Evolutionary conservation across 2,329 filamentous ascomycete genomes (phyloP).

Genomic region (Fusarium tuaranense): DNA sequence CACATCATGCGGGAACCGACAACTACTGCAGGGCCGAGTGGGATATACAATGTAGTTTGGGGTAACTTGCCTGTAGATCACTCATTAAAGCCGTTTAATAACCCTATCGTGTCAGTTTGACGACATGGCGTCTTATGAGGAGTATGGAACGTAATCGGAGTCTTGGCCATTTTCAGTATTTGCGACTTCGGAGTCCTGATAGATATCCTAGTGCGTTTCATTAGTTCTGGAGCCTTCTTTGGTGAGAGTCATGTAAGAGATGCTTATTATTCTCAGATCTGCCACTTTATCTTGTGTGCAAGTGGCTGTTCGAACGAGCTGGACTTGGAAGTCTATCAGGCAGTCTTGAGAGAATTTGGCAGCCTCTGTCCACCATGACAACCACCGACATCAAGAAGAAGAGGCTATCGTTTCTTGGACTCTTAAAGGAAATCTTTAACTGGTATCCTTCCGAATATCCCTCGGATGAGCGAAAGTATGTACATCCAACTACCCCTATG

Average conservation of each 20-base stretch:
- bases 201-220: not conserved
- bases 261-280: not conserved
- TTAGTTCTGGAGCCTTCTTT: not conserved
- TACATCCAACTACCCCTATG: not conserved
- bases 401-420: not conserved
- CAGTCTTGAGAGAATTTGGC: not conserved
- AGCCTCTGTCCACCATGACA: not conserved
- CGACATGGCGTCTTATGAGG: not conserved
- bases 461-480: conserved; percentile 35
- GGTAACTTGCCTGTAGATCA: not conserved
- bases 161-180: not conserved
- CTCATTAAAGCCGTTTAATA: not conserved
- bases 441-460: conserved; percentile 41
- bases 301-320: not conserved
- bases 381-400: not conserved
- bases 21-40: not conserved
- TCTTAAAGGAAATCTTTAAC: conserved; percentile 10
- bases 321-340: not conserved
- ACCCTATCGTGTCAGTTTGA: not conserved
- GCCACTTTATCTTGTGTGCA: not conserved
- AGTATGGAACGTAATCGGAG: not conserved
- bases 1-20: not conserved
- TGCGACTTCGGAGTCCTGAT: not conserved
- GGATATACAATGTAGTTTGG: not conserved
- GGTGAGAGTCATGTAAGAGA: not conserved